Percentiles rank a stretch among this genome's conserved stretches.
These are phyloP conservation scores for Hibiscus tridactylites DNA, from an alignment of 345 rosid genomes.

Conservation along the genomic window DNA sequence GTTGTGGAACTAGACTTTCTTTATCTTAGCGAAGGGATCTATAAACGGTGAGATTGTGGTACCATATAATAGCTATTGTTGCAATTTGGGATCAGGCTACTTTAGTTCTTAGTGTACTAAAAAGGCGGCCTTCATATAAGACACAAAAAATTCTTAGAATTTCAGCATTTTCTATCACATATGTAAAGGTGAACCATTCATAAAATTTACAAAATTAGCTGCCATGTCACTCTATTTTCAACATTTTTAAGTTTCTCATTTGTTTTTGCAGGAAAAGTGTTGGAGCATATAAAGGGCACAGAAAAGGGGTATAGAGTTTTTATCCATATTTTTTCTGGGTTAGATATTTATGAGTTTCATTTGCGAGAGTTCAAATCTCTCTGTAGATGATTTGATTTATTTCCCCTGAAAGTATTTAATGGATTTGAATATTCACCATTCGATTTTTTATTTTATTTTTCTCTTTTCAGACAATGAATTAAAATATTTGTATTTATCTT, in stretches of 20 bases:
- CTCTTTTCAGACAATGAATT: too few species aligned
- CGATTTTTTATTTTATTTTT: too few species aligned
- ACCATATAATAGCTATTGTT: conserved; percentile 84
- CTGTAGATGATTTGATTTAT: too few species aligned
- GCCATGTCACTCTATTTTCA: background rate
- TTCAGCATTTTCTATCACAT: conserved; percentile 74
- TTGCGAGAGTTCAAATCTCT: too few species aligned
- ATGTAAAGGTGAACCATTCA: conserved; percentile 60
- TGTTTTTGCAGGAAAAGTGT: conserved; percentile 69
- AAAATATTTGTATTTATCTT: too few species aligned
- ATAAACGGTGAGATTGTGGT: conserved; percentile 75
- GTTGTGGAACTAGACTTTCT: conserved; percentile 38
- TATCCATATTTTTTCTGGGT: too few species aligned
- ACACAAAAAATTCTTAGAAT: conserved; percentile 96
- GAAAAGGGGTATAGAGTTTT: too few species aligned
- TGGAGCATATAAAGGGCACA: too few species aligned
- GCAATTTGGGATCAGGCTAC: conserved; percentile 90
- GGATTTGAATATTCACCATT: too few species aligned
- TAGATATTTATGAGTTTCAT: too few species aligned
- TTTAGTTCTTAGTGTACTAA: conserved; percentile 70
- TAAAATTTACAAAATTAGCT: background rate
- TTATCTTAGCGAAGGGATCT: conserved; percentile 94
- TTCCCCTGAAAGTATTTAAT: too few species aligned
- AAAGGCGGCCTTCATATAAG: conserved; percentile 62
- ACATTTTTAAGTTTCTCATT: background rate